These are phyloP conservation scores for Tricholoma hemisulphureum DNA, from an alignment of 768 basidiomycete species.

Conservation along the genomic window DNA sequence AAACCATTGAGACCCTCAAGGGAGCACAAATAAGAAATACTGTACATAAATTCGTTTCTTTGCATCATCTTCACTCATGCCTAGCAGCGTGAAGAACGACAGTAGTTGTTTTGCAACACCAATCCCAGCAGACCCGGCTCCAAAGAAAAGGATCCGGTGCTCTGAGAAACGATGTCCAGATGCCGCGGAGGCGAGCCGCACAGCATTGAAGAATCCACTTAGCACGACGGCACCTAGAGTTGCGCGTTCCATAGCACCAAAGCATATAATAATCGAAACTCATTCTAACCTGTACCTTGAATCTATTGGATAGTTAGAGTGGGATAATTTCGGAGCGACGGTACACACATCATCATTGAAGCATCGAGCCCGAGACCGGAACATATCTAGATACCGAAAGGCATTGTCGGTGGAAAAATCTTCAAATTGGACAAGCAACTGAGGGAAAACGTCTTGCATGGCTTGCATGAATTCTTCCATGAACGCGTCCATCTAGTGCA, in stretches of 20 bases:
- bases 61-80: conserved; percentile 66
- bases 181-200: conserved; percentile 54
- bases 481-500: conserved; percentile 62
- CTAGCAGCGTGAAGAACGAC: conserved; percentile 76
- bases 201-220: conserved; percentile 74
- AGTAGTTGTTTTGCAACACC: conserved; percentile 84
- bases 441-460: conserved; percentile 62
- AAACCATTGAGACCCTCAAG: not conserved
- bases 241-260: conserved; percentile 9
- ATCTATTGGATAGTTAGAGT: conserved; percentile 36
- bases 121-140: conserved; percentile 87
- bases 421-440: conserved; percentile 70
- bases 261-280: not conserved
- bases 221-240: conserved; percentile 64
- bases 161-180: conserved; percentile 58
- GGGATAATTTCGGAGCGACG: not conserved
- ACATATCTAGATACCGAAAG: conserved; percentile 68
- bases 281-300: conserved; percentile 56
- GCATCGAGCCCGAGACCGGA: conserved; percentile 54
- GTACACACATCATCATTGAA: conserved; percentile 73
- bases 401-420: conserved; percentile 81
- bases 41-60: conserved; percentile 64
- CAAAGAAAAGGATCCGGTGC: conserved; percentile 85
- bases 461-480: conserved; percentile 77
- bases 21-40: conserved; percentile 4